Evolutionary conservation across 495 filamentous ascomycete species (phyloP).

Genomic region (Aspergillus nidulans): DNA sequence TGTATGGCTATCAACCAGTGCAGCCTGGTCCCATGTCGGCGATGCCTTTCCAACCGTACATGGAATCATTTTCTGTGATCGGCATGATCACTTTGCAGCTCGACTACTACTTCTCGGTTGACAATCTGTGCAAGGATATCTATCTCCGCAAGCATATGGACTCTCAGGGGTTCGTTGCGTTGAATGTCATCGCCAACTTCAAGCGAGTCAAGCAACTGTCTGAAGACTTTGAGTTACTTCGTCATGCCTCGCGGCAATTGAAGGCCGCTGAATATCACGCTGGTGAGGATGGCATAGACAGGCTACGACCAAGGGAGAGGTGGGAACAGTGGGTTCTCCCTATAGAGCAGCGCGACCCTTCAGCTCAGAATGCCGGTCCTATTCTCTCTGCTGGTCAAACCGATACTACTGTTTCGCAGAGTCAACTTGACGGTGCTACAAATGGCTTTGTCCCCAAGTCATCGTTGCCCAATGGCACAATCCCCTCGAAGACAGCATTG

Average conservation of each 20-base stretch:
- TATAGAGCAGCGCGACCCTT: constrained; percentile 54
- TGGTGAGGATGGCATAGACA: constrained; percentile 69
- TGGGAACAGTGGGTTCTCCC: constrained; percentile 80
- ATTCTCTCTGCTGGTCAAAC: constrained; percentile 22
- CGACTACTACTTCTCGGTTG: constrained; percentile 95
- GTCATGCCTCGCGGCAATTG: constrained; percentile 66
- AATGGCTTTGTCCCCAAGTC: constrained; percentile 30
- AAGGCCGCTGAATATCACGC: constrained; percentile 63
- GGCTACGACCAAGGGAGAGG: constrained; percentile 68
- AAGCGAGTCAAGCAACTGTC: constrained; percentile 76
- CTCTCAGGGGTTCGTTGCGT: constrained; percentile 81
- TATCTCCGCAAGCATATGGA: constrained; percentile 92
- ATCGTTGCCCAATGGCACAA: constrained; percentile 35
- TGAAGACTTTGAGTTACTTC: constrained; percentile 66
- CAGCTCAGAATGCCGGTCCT: constrained; percentile 58
- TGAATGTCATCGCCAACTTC: constrained; percentile 74
- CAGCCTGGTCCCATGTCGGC: constrained; percentile 58
- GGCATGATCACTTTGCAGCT: constrained; percentile 65
- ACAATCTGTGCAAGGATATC: constrained; percentile 93
- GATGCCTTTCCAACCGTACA: constrained; percentile 57
- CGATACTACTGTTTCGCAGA: constrained; percentile 25
- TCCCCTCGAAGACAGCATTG: constrained; percentile 51
- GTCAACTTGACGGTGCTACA: constrained; percentile 21
- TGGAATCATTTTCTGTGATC: constrained; percentile 53
- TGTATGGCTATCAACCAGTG: constrained; percentile 48